Evolutionary conservation across 345 rosid species (phyloP), one percentile per base, ranked within the genome.

Genomic region (Eucalyptus erythrocorys): DNA sequence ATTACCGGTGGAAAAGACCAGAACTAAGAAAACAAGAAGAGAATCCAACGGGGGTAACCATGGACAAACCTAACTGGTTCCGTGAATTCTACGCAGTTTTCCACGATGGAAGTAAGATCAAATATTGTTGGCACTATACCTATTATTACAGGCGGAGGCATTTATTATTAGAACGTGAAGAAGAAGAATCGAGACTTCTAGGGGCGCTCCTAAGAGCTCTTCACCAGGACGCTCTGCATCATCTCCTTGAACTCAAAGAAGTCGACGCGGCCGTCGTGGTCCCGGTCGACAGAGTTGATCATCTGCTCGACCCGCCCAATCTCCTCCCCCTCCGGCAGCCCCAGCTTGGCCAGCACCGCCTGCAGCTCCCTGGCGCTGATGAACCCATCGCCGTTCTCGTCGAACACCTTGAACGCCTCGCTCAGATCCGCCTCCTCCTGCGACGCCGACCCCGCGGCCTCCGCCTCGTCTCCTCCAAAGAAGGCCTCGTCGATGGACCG

Each of bases 401-500:
- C 99, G 82, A 96, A 96, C 82, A 97, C 99, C 93, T 97, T 97
- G 90, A 97, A 97, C 57, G 99, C 98, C 92, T 96, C 99, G 26
- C 93, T 57, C 71, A 97, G 91, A 88, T 97, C 99, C 4, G 95
- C 86, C 43, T 97, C 99, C 80, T 96, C 97, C 89, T 89, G 93
- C 26, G 88, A 53, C 30, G 16, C 42, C 64, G 42, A 50, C 88
- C 22, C 85, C 22, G 1, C 42, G 86, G 6, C 71, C 89, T 4
- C 68, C 89, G 5, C 37, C 89, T 10, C 86, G 32, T 55, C 80
- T 4, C 94, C 94, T 51, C 94, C 59, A 10, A 14, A 14, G 88
- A 94, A 93, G 19, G 91, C 85, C 12, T 94, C 91, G 89, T 94
- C 95, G 40, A 96, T 87, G 1, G 97, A 94, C 49, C 91, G 91